phyloP scores from a whole-genome alignment of 257 asterid species.

The Solanum neorickii region DNA sequence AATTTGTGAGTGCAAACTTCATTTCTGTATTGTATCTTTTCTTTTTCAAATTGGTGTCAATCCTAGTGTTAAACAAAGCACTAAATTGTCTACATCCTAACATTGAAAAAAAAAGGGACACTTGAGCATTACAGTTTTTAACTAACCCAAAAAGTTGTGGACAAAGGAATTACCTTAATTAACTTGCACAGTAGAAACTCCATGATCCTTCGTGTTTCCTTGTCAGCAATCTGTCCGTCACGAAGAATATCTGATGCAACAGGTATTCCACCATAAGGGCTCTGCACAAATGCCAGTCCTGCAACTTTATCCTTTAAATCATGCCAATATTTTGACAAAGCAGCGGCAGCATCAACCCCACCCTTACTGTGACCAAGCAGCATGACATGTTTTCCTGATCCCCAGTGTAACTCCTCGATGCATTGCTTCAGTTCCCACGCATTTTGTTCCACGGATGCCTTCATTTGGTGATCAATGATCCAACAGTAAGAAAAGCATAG shows the following conservation, averaged over 20 bases:
- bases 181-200: conserved; percentile 76
- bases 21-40: neutral
- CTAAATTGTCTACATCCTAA: neutral
- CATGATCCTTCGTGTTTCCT: conserved; percentile 73
- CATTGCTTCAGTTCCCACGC: conserved; percentile 92
- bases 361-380: conserved; percentile 96
- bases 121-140: neutral
- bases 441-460: conserved; percentile 90
- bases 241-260: conserved; percentile 89
- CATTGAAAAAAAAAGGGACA: neutral
- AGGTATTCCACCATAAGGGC: conserved; percentile 93
- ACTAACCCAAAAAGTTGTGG: neutral
- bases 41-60: neutral
- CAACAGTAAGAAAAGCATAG: neutral
- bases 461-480: neutral
- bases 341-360: conserved; percentile 97
- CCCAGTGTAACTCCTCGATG: conserved; percentile 92
- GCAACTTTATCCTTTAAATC: conserved; percentile 72
- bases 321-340: conserved; percentile 61
- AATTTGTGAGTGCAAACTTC: neutral
- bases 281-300: conserved; percentile 85
- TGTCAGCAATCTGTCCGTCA: conserved; percentile 88
- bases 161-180: conserved; percentile 51
- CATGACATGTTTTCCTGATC: conserved; percentile 82
- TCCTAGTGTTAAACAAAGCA: neutral